Conservation (phyloP, 2,329 filamentous ascomycete species). For the Hypomyces rosellus region DNA sequence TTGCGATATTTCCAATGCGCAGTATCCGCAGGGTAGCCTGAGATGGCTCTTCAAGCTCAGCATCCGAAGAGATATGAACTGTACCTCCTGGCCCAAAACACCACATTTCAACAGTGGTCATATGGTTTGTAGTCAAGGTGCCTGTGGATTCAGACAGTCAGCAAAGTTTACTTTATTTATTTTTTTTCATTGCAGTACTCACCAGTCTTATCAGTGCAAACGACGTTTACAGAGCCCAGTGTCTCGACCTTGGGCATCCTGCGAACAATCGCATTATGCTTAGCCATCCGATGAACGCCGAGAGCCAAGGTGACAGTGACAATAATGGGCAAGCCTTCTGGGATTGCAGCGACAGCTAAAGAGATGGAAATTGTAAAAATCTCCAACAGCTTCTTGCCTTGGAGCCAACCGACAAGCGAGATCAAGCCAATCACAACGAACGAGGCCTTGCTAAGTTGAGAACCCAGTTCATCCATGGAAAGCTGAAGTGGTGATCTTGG, state of each 20-base stretch:
- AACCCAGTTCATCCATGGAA: slow-evolving; percentile 95
- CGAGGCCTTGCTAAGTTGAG: slow-evolving; percentile 93
- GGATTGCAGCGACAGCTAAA: slow-evolving; percentile 90
- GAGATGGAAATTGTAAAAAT: slow-evolving; percentile 98
- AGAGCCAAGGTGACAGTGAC: slow-evolving; percentile 94
- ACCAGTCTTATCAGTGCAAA: slow-evolving; percentile 97
- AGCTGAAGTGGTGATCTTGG: slow-evolving; percentile 88
- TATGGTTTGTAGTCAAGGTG: slow-evolving; percentile 94
- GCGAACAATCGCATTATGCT: slow-evolving; percentile 88
- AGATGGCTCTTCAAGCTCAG: slow-evolving; percentile 56
- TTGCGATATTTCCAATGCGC: slow-evolving; percentile 91
- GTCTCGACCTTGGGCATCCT: slow-evolving; percentile 96
- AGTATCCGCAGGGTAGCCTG: slow-evolving; percentile 73
- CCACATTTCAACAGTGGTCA: slow-evolving; percentile 97
- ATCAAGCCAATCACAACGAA: slow-evolving; percentile 93
- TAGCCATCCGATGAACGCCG: slow-evolving; percentile 94
- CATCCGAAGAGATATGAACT: slow-evolving; percentile 48
- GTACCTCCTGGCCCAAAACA: slow-evolving; percentile 64
- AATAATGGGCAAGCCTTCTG: slow-evolving; percentile 93
- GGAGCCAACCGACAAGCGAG: slow-evolving; percentile 80
- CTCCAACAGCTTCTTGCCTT: slow-evolving; percentile 83
- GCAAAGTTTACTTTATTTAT: not conserved
- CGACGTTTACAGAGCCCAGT: slow-evolving; percentile 96
- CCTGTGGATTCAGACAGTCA: slow-evolving; percentile 38
- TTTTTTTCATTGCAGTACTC: slow-evolving; percentile 19